Evolutionary conservation across 108 stramenopile species (phyloP), one percentile per base, ranked within the genome.

Genomic region (Epipyxis sp.): DNA sequence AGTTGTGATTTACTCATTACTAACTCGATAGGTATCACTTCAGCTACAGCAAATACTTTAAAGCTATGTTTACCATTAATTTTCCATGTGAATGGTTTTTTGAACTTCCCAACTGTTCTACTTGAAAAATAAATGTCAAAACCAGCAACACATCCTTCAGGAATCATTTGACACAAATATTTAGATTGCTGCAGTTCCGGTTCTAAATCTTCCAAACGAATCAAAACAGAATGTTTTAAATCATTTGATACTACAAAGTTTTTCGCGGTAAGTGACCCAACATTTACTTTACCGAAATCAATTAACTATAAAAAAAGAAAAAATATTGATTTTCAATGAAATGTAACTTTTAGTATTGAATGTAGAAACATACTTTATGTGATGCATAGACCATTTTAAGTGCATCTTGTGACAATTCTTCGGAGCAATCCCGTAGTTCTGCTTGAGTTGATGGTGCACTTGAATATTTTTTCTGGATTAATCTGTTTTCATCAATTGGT

Each of bases 401-500:
- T 42, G 76, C 78, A 30, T 69, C 76, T 41, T 79, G n/a, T 3
- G 78, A 46, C n/a, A 87, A 74, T 39, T 82, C 59, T 40, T 44
- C 37, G 1, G 80, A 41, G 43, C 88, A 89, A 80, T 89, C 87
- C 10, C 80, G 43, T 1, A 78, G 57, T 57, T 89, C 88, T 10
- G 87, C 86, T 69, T 89, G 88, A 13, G 88, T 88, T 30, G 85
- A 62, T 1, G 88, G 89, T 40, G 37, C 41, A 39, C 74, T 57
- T 43, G 85, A 83, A 86, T 81, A 88, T 61, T 89, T 89, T 57
- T 83, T 80, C 57, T 39, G 37, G 59, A 88, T 83, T 34, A 88
- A 83, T 54, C 79, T 76, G 45, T 88, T 85, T 59, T 82, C 86
- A 81, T 88, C 85, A 42, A 78, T 39, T 6, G 20, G 6, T 29